phyloP scores from a whole-genome alignment of 2,329 filamentous ascomycete species.

The Fusarium camptoceras region DNA sequence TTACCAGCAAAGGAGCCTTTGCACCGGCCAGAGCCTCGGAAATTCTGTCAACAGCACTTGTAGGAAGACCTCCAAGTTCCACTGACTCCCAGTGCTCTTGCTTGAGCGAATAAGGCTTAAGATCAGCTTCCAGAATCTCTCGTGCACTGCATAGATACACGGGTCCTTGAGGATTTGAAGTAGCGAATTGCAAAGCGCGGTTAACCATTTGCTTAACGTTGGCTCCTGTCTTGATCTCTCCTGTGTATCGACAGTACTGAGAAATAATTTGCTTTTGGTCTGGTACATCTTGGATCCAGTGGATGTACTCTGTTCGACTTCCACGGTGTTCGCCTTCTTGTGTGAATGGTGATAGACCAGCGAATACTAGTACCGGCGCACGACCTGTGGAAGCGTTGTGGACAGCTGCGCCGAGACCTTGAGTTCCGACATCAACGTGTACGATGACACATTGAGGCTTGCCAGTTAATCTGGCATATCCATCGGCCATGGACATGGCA shows the following conservation, averaged over 20 bases:
- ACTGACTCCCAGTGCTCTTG: conserved; percentile 78
- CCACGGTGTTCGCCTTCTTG: conserved; percentile 82
- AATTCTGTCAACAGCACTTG: conserved; percentile 67
- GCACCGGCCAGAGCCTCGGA: conserved; percentile 72
- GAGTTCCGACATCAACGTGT: conserved; percentile 85
- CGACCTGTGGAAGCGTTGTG: conserved; percentile 83
- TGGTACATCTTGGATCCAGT: conserved; percentile 87
- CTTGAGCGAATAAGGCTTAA: conserved; percentile 76
- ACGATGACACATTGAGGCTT: conserved; percentile 82
- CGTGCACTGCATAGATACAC: conserved; percentile 83
- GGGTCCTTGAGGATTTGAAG: conserved; percentile 79
- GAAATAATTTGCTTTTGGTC: conserved; percentile 83
- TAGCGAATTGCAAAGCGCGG: conserved; percentile 84
- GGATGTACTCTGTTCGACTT: conserved; percentile 84
- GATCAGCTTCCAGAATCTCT: conserved; percentile 88
- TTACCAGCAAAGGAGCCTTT: conserved; percentile 75
- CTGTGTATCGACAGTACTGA: conserved; percentile 87
- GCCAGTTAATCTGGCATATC: conserved; percentile 77
- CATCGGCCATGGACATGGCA: conserved; percentile 85
- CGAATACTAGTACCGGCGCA: conserved; percentile 81
- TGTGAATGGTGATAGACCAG: conserved; percentile 81
- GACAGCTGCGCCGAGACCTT: conserved; percentile 80
- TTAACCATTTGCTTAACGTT: conserved; percentile 94
- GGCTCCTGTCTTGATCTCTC: conserved; percentile 83
- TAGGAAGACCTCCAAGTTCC: conserved; percentile 70